Evolutionary conservation across 2,329 filamentous ascomycete species (phyloP).

Genomic region (Alternaria ventricosa): DNA sequence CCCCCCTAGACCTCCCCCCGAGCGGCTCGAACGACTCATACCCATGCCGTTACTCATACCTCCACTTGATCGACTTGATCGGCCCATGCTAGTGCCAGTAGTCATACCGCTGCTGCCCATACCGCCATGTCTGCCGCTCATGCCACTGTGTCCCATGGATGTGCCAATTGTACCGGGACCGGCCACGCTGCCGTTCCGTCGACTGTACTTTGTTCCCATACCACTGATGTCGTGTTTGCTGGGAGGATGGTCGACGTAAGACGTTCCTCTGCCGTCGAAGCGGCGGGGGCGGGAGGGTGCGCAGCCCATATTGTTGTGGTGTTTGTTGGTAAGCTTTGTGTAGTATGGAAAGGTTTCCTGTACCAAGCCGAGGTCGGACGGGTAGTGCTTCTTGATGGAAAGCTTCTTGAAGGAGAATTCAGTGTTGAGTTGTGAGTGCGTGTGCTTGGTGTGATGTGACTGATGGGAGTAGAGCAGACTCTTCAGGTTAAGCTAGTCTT

Average conservation of each 20-base stretch:
- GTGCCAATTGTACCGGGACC: background rate
- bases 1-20: background rate
- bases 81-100: background rate
- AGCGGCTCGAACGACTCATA: background rate
- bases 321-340: no score
- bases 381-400: no score
- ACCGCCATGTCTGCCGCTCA: background rate
- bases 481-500: background rate
- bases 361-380: no score
- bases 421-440: background rate
- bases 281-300: slow-evolving; percentile 21
- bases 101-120: background rate
- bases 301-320: slow-evolving; percentile 22
- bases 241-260: background rate
- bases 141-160: background rate
- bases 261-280: slow-evolving; percentile 1
- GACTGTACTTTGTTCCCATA: background rate
- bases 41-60: background rate
- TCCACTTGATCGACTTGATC: background rate
- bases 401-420: background rate
- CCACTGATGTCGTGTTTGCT: background rate
- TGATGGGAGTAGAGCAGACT: background rate
- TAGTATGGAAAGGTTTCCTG: no score
- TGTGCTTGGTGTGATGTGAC: background rate
- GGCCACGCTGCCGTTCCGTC: background rate